Evolutionary conservation across 176 grass and related monocot species (phyloP).

Genomic region (Oryza glaberrima): DNA sequence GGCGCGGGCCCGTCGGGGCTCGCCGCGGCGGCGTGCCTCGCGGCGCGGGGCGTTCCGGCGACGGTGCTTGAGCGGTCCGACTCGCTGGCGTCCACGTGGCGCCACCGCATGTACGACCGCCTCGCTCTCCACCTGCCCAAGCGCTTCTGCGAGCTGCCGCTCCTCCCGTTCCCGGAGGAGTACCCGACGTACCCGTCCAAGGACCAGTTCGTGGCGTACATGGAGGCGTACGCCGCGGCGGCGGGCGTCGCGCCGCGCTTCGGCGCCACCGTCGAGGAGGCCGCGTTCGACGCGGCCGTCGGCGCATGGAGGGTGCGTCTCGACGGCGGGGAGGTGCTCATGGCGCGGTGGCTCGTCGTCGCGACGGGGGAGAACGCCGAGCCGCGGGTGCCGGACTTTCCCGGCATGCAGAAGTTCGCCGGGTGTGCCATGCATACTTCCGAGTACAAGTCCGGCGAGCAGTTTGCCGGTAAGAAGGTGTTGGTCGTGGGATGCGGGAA

Average conservation of each 20-base stretch:
- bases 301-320: slow-evolving; percentile 66
- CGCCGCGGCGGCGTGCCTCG: slow-evolving; percentile 77
- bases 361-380: slow-evolving; percentile 96
- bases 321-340: slow-evolving; percentile 44
- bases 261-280: slow-evolving; percentile 60
- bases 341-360: slow-evolving; percentile 76
- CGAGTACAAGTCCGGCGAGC: slow-evolving; percentile 81
- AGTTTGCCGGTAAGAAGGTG: slow-evolving; percentile 73
- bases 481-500: slow-evolving; percentile 93
- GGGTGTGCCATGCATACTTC: slow-evolving; percentile 69
- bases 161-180: slow-evolving; percentile 65
- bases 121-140: slow-evolving; percentile 94
- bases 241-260: slow-evolving; percentile 67
- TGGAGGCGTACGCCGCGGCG: slow-evolving; percentile 66
- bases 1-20: slow-evolving; percentile 92
- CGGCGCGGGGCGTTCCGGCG: slow-evolving; percentile 67
- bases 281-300: slow-evolving; percentile 50
- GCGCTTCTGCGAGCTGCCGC: slow-evolving; percentile 91
- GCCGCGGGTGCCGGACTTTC: slow-evolving; percentile 57
- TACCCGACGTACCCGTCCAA: slow-evolving; percentile 84
- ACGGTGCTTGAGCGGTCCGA: slow-evolving; percentile 74
- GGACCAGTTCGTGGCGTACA: slow-evolving; percentile 87
- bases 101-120: slow-evolving; percentile 84
- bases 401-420: slow-evolving; percentile 47
- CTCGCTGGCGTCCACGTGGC: slow-evolving; percentile 92